Evolutionary conservation across 441 rosid genomes (phyloP), one percentile per base, ranked within the genome.

Genomic region (Daphne laureola): DNA sequence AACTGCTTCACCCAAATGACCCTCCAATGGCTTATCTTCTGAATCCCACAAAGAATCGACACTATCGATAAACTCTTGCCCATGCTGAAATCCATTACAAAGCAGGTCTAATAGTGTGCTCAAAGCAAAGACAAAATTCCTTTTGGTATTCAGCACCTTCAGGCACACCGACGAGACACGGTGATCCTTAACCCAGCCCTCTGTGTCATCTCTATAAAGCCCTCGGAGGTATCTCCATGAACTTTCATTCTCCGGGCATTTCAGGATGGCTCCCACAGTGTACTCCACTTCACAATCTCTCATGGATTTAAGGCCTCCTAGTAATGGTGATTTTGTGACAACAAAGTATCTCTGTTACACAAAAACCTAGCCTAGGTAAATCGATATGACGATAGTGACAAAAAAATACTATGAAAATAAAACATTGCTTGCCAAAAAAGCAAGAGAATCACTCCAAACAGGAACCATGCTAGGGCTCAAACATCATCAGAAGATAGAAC

Each of bases 141-240:
- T 65, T 65, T 82, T 73, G 4, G 49, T 43, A 53, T 61, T 80
- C 57, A 87, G 66, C 56, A 83, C 80, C 43, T 65, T 67, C 71
- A 87, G 66, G 68, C 99, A 90, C 15, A 72, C 72, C 0, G 83
- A 79, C 13, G 93, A 67, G 17, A 87, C 76, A 56, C 67, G 72
- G 17, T 79, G 72, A 75, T 87, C 83, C 42, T 67, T 71, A 53
- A 83, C 65, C 89, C 72, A 80, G 16, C 72, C 71, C 38, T 71
- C 51, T n/a, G 43, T 53, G 44, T 82, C 74, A 17, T 64, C 90
- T 57, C 76, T 81, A 84, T 84, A 90, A 53, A 90, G 93, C 17
- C 95, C 96, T 49, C 78, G 77, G 44, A 87, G 87, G 80, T 87
- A 93, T 43, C 96, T 74, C 96, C 98, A 93, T 2, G 93, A 83